phyloP scores from a whole-genome alignment of 176 grass and related monocot species.

The Ensete ventricosum region DNA sequence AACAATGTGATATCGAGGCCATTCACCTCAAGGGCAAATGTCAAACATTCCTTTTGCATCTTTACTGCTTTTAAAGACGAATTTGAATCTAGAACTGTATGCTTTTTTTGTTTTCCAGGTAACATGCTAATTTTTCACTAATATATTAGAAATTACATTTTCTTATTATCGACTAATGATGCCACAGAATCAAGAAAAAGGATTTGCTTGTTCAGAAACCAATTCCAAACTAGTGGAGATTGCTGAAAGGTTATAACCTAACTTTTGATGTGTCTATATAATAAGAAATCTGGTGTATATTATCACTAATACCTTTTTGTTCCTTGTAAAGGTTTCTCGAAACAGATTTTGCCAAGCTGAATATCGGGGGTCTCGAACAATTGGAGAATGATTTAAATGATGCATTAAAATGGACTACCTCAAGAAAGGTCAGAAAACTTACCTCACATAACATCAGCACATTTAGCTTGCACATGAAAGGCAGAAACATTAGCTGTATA shows the following conservation, averaged over 20 bases:
- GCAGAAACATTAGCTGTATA: neutral
- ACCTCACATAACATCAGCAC: neutral
- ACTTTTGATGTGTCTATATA: neutral
- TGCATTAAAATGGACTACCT: neutral
- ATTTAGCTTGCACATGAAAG: too few species aligned
- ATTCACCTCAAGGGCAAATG: too few species aligned
- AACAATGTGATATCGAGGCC: too few species aligned
- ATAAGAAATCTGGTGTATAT: neutral
- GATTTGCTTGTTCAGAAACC: neutral
- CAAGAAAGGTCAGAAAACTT: conserved; percentile 4
- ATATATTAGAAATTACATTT: too few species aligned
- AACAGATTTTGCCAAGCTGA: neutral
- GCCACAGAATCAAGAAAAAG: neutral
- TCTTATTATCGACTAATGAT: neutral
- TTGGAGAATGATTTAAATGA: neutral
- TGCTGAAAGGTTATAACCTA: neutral
- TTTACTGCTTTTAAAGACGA: too few species aligned
- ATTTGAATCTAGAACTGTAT: too few species aligned
- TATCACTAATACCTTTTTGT: neutral
- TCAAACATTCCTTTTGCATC: too few species aligned
- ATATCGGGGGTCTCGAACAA: neutral
- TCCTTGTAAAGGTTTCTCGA: neutral
- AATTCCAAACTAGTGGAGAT: neutral
- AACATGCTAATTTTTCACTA: too few species aligned
- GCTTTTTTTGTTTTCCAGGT: too few species aligned